These are phyloP conservation scores for Fistulifera pelliculosa DNA, from an alignment of 108 stramenopile genomes.

Conservation along the genomic window DNA sequence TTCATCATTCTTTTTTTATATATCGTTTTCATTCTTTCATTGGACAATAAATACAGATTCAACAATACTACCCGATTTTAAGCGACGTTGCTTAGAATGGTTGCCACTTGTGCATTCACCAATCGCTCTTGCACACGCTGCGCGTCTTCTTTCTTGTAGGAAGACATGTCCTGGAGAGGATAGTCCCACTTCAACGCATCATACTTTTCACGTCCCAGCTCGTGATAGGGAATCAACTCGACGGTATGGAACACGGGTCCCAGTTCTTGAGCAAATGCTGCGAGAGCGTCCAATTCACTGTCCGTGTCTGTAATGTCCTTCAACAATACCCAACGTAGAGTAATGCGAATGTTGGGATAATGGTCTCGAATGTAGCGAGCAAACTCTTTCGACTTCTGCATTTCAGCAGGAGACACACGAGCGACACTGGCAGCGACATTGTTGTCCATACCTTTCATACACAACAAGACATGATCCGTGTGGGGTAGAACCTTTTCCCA, in stretches of 20 bases:
- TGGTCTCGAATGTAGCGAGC: constrained; percentile 40
- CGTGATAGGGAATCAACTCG: constrained; percentile 57
- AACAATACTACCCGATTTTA: no score
- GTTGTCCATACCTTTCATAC: constrained; percentile 54
- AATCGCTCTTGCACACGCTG: constrained; percentile 22
- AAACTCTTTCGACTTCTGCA: constrained; percentile 38
- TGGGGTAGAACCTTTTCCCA: constrained; percentile 45
- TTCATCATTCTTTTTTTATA: no score
- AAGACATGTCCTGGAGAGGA: constrained; percentile 35
- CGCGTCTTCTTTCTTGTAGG: constrained; percentile 39
- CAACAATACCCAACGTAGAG: constrained; percentile 50
- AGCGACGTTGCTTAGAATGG: constrained; percentile 15
- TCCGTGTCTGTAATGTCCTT: constrained; percentile 52
- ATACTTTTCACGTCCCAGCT: constrained; percentile 49
- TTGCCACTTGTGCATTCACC: constrained; percentile 14
- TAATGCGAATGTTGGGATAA: constrained; percentile 34
- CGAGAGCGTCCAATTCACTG: constrained; percentile 33
- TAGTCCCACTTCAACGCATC: constrained; percentile 24
- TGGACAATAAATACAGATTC: no score
- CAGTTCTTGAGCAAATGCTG: constrained; percentile 44
- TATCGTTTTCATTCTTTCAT: no score
- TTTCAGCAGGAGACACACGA: constrained; percentile 19
- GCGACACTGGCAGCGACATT: constrained; percentile 33
- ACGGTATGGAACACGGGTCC: constrained; percentile 31
- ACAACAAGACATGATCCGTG: constrained; percentile 48